Evolutionary conservation across 1,284 basidiomycete species (phyloP).

Genomic region (Cutaneotrichosporon sp.): DNA sequence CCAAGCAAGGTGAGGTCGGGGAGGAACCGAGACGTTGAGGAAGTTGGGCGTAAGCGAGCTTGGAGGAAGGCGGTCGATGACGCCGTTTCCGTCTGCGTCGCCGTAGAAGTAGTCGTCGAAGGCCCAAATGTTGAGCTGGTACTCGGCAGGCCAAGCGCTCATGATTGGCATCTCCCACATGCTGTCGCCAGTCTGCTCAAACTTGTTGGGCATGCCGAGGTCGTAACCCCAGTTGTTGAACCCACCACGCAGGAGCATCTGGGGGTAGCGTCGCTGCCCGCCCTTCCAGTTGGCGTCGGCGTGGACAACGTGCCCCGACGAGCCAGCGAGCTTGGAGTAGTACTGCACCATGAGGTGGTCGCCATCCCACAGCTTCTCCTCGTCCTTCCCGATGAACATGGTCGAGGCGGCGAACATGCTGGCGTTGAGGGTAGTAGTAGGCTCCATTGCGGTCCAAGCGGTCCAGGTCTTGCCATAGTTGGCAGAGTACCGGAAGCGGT

Average conservation of each 20-base stretch:
- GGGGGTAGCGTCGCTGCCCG: constrained; percentile 72
- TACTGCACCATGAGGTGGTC: constrained; percentile 86
- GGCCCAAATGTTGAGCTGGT: constrained; percentile 84
- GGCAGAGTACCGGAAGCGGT: constrained; percentile 78
- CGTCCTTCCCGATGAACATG: neutral
- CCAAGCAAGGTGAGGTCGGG: constrained; percentile 72
- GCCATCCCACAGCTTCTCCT: constrained; percentile 71
- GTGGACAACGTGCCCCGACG: constrained; percentile 69
- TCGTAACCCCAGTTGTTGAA: constrained; percentile 92
- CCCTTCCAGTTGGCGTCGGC: constrained; percentile 67
- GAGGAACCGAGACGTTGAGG: constrained; percentile 72
- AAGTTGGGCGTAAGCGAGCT: constrained; percentile 79
- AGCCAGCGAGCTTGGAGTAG: constrained; percentile 68
- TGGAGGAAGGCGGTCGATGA: constrained; percentile 84
- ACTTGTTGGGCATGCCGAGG: constrained; percentile 68
- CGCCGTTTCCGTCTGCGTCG: constrained; percentile 78
- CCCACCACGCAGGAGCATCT: constrained; percentile 77
- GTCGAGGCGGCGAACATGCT: constrained; percentile 58
- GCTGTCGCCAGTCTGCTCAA: constrained; percentile 65
- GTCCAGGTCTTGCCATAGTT: constrained; percentile 86
- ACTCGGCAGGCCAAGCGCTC: constrained; percentile 80
- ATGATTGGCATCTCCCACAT: constrained; percentile 62
- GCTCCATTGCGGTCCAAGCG: constrained; percentile 73
- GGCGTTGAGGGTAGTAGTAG: constrained; percentile 64
- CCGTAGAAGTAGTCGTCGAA: constrained; percentile 90